These are phyloP conservation scores for Phytophthora melonis DNA, from an alignment of 352 stramenopile genomes.

Conservation along the genomic window DNA sequence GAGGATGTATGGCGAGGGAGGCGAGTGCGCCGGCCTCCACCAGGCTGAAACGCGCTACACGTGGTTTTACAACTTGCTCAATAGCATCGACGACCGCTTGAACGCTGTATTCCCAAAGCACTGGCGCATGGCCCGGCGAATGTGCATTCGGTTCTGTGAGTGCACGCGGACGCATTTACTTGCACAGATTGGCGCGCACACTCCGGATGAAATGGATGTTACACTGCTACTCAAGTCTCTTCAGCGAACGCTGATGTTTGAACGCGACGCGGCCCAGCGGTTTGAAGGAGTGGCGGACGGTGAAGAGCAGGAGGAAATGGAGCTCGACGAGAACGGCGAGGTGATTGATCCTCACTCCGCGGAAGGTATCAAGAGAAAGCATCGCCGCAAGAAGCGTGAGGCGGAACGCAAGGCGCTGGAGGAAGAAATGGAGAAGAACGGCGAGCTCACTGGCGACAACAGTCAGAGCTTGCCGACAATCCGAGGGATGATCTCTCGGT, in stretches of 20 bases:
- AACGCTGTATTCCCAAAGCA: conserved; percentile 95
- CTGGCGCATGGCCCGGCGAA: conserved; percentile 95
- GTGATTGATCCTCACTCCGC: conserved; percentile 77
- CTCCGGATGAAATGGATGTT: conserved; percentile 82
- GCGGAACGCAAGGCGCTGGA: conserved; percentile 72
- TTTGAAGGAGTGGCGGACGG: conserved; percentile 68
- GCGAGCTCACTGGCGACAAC: conserved; percentile 43
- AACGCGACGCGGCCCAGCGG: conserved; percentile 71
- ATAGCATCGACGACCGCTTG: conserved; percentile 85
- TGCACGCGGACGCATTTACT: conserved; percentile 81
- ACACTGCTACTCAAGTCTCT: conserved; percentile 75
- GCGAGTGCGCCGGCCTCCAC: conserved; percentile 62
- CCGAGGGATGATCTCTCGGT: conserved; percentile 88
- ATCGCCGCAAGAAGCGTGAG: conserved; percentile 79
- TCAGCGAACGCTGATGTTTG: conserved; percentile 83
- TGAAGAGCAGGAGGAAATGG: conserved; percentile 60
- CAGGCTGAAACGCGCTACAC: conserved; percentile 78
- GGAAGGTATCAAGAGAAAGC: conserved; percentile 79
- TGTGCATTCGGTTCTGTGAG: conserved; percentile 95
- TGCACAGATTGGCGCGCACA: conserved; percentile 65
- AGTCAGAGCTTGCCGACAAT: conserved; percentile 75
- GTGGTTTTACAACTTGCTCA: conserved; percentile 85
- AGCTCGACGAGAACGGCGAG: conserved; percentile 79
- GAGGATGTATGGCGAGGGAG: conserved; percentile 64
- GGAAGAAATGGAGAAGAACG: conserved; percentile 71